Conservation (phyloP, 2,329 filamentous ascomycete genomes). For the Dactylellina parvicollis region DNA sequence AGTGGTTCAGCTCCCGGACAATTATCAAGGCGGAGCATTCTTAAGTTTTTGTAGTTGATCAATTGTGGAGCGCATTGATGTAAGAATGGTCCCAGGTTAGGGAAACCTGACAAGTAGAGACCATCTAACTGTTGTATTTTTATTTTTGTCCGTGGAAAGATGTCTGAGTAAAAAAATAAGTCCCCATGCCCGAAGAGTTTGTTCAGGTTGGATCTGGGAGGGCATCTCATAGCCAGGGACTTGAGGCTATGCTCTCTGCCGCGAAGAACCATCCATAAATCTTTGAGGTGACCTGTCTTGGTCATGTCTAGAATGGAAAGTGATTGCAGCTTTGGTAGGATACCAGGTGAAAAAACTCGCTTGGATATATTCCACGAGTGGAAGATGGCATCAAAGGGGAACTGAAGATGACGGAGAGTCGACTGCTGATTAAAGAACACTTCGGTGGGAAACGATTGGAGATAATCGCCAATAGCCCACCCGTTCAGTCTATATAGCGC, state of each 20-base stretch:
- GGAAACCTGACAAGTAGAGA: conserved; percentile 19
- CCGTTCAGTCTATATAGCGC: conserved; percentile 5
- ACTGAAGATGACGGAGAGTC: background rate
- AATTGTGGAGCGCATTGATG: conserved; percentile 25
- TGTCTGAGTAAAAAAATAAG: conserved; percentile 11
- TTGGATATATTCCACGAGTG: background rate
- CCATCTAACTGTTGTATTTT: conserved; percentile 7
- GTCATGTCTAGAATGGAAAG: conserved; percentile 20
- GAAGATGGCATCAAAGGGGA: conserved; percentile 9
- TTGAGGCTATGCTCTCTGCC: conserved; percentile 19
- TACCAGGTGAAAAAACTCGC: background rate
- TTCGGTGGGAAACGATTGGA: conserved; percentile 4
- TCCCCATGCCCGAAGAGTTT: conserved; percentile 11
- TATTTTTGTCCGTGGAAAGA: conserved; percentile 10
- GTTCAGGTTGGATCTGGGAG: background rate
- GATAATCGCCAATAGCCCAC: conserved; percentile 1
- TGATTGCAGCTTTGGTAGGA: conserved; percentile 21
- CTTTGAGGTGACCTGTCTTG: conserved; percentile 4
- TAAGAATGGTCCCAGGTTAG: conserved; percentile 21
- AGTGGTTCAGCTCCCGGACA: conserved; percentile 30
- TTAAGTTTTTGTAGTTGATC: conserved; percentile 22
- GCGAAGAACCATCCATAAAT: conserved; percentile 21
- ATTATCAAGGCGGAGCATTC: conserved; percentile 2
- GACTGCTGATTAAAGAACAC: conserved; percentile 4
- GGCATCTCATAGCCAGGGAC: conserved; percentile 18